Base-by-base conservation (phyloP, 208 protist genomes). In the Crithidia thermophila region DNA sequence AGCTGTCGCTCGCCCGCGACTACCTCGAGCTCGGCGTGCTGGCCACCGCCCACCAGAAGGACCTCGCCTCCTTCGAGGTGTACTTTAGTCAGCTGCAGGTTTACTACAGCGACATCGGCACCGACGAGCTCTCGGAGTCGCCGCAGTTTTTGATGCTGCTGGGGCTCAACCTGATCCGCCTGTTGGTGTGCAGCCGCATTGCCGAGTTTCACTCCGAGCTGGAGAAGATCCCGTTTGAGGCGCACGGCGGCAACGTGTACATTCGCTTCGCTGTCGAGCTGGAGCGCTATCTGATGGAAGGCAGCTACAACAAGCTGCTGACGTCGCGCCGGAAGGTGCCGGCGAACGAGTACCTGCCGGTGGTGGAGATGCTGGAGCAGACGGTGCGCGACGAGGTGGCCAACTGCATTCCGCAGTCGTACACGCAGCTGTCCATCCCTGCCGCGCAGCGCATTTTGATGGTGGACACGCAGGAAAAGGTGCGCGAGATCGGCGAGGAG, bases 191-290 rank as follows among this genome's bases (percentile, higher is more conserved):
- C 42, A 95, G 82, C 76, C 76, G 80, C 34, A 96, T 96, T 60
- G 90, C 91, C 1, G 80, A 97, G 81, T 98, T 97, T 45, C 95
- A 98, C 77, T 94, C 94, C 5, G 89, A 98, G 67, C 75, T 98
- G 62, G 95, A 97, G 60, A 87, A 92, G 45, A 97, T 97, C 28
- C 86, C 93, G 5, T 75, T 87, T 34, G 72, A 76, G 21, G 81
- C 82, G 45, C 91, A 97, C 49, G 75, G 65, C 18, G 69, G 61
- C n/a, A 91, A 93, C 74, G 73, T 70, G 23, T 93, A 87, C 70
- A 87, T 96, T 43, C 88, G 91, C 43, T 94, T 93, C 40, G 88
- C 91, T 6, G 85, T 97, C 31, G 79, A 84, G 53, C 79, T 97
- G 33, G 93, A 98, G 76, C 86, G 92, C 3, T 97, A 87, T 60